These are phyloP conservation scores for Ensete ventricosum DNA, from an alignment of 176 grass and related monocot species.

Conservation along the genomic window DNA sequence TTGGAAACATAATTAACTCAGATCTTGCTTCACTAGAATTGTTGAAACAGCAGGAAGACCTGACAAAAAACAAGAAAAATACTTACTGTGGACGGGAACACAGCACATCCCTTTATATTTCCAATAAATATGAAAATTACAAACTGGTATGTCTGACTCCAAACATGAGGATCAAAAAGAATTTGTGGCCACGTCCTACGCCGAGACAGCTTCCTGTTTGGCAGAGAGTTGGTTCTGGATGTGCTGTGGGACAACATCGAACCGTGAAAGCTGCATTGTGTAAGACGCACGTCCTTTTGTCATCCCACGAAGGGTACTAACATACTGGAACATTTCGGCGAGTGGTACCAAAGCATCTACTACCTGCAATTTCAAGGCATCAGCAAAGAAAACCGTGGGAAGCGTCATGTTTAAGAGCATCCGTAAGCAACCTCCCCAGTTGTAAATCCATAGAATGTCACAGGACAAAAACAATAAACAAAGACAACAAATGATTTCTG, in stretches of 20 bases:
- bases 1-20: background rate
- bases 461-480: background rate
- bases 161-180: constrained; percentile 24
- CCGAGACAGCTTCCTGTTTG: constrained; percentile 51
- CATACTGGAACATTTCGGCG: constrained; percentile 98
- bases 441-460: background rate
- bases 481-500: background rate
- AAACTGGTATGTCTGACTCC: constrained; percentile 1
- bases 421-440: background rate
- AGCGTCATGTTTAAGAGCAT: constrained; percentile 2
- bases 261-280: constrained; percentile 87
- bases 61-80: background rate
- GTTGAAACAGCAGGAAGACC: background rate
- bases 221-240: constrained; percentile 77
- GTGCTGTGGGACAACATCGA: constrained; percentile 74
- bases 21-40: background rate
- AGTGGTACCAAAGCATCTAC: constrained; percentile 78
- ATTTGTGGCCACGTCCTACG: constrained; percentile 41
- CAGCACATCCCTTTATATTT: background rate
- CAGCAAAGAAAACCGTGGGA: background rate
- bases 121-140: constrained; percentile 13
- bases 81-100: background rate
- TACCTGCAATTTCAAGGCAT: constrained; percentile 32
- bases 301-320: constrained; percentile 77
- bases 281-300: constrained; percentile 91